These are phyloP conservation scores for Taiozyma sp. DNA, from an alignment of 1,139 yeast species.

Conservation along the genomic window DNA sequence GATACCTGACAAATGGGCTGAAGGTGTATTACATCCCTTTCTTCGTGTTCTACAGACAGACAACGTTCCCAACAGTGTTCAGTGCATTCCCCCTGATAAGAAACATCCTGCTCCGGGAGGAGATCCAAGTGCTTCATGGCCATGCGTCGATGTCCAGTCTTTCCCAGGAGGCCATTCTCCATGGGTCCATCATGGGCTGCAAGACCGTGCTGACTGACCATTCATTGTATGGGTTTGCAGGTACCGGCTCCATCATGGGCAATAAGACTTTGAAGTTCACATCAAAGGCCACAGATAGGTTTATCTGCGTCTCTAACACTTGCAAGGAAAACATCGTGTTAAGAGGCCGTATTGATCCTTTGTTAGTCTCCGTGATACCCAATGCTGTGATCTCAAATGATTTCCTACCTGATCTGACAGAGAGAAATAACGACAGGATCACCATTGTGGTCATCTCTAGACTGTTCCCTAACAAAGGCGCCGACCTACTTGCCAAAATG, in stretches of 20 bases:
- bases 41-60: slow-evolving; percentile 71
- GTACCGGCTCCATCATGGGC: slow-evolving; percentile 77
- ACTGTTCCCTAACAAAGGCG: slow-evolving; percentile 94
- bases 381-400: slow-evolving; percentile 89
- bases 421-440: slow-evolving; percentile 27
- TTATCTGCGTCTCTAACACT: slow-evolving; percentile 93
- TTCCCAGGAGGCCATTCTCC: slow-evolving; percentile 87
- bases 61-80: slow-evolving; percentile 86
- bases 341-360: slow-evolving; percentile 79
- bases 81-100: slow-evolving; percentile 82
- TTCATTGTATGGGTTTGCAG: slow-evolving; percentile 91
- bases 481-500: slow-evolving; percentile 79
- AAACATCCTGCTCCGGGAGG: slow-evolving; percentile 80
- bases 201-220: slow-evolving; percentile 94
- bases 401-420: slow-evolving; percentile 55
- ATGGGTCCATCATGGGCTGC: slow-evolving; percentile 90
- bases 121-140: slow-evolving; percentile 87
- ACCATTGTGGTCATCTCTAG: slow-evolving; percentile 91
- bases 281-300: slow-evolving; percentile 83
- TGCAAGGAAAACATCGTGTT: slow-evolving; percentile 95
- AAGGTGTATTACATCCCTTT: slow-evolving; percentile 92
- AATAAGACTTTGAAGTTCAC: slow-evolving; percentile 85
- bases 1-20: slow-evolving; percentile 83
- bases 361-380: slow-evolving; percentile 83
- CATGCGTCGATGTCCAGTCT: slow-evolving; percentile 87